These are phyloP conservation scores for Euphrasia confusa DNA, from an alignment of 257 asterid genomes.

Conservation along the genomic window DNA sequence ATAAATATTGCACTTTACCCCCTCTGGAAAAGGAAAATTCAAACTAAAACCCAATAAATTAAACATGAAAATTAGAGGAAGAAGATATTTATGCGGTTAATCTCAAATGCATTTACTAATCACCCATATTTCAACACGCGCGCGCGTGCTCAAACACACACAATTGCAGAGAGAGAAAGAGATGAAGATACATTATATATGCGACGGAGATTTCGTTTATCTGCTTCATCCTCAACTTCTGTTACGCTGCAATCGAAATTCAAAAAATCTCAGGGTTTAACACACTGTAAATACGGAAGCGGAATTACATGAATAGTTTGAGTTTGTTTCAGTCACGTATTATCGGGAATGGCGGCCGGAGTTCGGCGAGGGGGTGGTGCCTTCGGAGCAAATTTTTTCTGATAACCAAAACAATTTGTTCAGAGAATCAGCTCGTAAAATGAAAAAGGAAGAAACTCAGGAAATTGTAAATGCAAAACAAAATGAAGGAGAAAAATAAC, in stretches of 20 bases:
- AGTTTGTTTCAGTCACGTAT: constrained; percentile 24
- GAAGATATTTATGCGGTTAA: no score
- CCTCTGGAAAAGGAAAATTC: no score
- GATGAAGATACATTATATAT: constrained; percentile 34
- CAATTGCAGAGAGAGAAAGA: neutral
- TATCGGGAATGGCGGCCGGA: constrained; percentile 7
- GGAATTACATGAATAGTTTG: neutral
- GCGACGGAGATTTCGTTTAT: constrained; percentile 32
- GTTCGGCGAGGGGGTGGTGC: constrained; percentile 46
- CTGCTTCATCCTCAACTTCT: constrained; percentile 20
- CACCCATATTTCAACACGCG: no score
- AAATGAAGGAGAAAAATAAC: constrained; percentile 25
- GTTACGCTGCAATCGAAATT: constrained; percentile 31
- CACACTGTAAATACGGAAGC: neutral
- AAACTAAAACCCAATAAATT: neutral
- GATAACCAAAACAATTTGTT: constrained; percentile 13
- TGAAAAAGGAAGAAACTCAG: neutral
- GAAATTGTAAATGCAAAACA: neutral
- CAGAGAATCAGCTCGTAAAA: neutral
- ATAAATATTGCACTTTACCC: neutral
- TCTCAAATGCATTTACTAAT: neutral
- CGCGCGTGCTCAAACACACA: neutral
- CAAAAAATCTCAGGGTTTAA: neutral
- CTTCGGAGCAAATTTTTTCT: constrained; percentile 57
- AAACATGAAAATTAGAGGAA: no score